phyloP scores from a whole-genome alignment of 2,329 filamentous ascomycete genomes.

The Fusarium sp. region DNA sequence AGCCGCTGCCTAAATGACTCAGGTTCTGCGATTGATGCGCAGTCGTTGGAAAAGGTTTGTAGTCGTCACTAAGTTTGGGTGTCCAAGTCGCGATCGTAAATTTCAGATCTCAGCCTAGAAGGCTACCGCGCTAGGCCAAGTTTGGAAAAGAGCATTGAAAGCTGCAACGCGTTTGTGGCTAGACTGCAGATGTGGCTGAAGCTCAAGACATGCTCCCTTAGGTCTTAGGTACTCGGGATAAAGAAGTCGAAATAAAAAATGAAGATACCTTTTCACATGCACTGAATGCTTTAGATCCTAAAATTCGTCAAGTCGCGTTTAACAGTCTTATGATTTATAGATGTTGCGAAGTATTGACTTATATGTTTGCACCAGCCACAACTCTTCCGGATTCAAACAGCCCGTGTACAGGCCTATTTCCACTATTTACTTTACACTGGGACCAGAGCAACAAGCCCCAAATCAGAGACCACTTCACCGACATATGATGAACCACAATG shows the following conservation, averaged over 20 bases:
- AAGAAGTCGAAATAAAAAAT: not conserved
- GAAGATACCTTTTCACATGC: not conserved
- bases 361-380: slow-evolving; percentile 31
- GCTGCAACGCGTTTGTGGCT: slow-evolving; percentile 36
- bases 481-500: slow-evolving; percentile 49
- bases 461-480: slow-evolving; percentile 16
- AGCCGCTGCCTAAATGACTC: slow-evolving; percentile 38
- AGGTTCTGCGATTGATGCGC: slow-evolving; percentile 45
- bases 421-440: slow-evolving; percentile 37
- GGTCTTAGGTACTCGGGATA: not conserved
- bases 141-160: slow-evolving; percentile 18
- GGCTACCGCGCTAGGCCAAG: slow-evolving; percentile 34
- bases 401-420: slow-evolving; percentile 24
- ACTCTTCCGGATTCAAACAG: slow-evolving; percentile 3
- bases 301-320: no score
- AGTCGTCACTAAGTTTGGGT: slow-evolving; percentile 34
- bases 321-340: not conserved
- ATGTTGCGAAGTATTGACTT: not conserved
- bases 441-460: slow-evolving; percentile 28
- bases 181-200: slow-evolving; percentile 30
- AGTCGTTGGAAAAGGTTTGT: slow-evolving; percentile 44
- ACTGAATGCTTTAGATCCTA: no score
- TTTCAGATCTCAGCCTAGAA: slow-evolving; percentile 54
- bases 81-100: slow-evolving; percentile 53
- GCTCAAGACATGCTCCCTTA: not conserved